Conservation (phyloP, 202 grass and related monocot species). For the Bolboschoenoplectus hybrid region DNA sequence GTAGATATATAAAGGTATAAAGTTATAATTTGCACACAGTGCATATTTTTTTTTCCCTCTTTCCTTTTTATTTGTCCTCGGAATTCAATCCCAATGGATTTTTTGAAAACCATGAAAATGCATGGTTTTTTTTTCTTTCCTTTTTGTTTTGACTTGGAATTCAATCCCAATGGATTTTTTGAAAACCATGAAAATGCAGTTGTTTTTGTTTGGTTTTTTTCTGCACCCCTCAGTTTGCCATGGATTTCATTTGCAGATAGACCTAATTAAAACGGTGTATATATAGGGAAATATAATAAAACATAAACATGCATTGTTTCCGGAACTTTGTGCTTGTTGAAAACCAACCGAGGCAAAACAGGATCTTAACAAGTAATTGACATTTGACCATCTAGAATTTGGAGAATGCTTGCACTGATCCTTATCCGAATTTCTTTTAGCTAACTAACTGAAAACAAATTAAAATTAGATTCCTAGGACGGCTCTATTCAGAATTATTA, state of each 20-base stretch:
- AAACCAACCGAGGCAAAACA: no score
- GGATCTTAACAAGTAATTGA: no score
- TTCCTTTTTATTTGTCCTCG: background rate
- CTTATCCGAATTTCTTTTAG: no score
- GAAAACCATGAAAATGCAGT: background rate
- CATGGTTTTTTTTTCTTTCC: background rate
- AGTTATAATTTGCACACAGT: background rate
- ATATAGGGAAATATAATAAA: background rate
- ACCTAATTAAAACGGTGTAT: background rate
- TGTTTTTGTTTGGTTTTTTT: background rate
- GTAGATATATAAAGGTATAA: slow-evolving; percentile 1
- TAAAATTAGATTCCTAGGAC: no score
- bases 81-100: background rate
- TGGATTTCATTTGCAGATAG: background rate
- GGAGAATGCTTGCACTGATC: no score
- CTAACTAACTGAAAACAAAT: no score
- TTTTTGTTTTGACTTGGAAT: background rate
- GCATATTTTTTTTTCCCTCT: background rate
- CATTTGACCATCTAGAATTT: no score
- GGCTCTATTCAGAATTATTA: no score
- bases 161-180: background rate
- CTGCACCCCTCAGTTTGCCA: background rate
- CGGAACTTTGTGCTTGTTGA: background rate
- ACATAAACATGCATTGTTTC: background rate
- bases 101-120: background rate